Base-by-base conservation (phyloP, 306 rosid species). In the Notholithocarpus densiflorus region DNA sequence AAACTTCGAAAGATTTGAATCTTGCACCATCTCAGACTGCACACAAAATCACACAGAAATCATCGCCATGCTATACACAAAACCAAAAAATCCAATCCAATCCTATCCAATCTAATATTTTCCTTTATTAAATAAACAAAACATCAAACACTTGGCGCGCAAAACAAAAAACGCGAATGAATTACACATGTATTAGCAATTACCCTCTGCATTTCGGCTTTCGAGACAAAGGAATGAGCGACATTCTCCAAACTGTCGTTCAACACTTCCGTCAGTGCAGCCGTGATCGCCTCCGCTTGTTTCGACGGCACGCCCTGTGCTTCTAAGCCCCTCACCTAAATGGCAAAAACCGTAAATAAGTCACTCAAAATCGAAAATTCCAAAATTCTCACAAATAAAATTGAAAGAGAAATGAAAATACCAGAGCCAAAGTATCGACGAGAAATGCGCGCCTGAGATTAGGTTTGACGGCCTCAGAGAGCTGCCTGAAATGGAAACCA, bases 231-330 rank as follows among this genome's bases (percentile, higher is more conserved):
- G 31, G 90, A 84, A 75, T 84, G 70, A 32, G 88, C 77, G 4
- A 85, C 84, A 74, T 82, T 90, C 55, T 88, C 89, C 82, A 90
- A 80, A 75, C 88, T 87, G 66, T 88, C 94, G 56, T 87, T 87
- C 2, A 87, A 60, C 73, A 88, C 91, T 74, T 78, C 80, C 18
- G 88, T 88, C 6, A 90, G 80, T 1, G 89, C 88, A 20, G 86
- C 77, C 18, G 91, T 88, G 56, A 90, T 88, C 0, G 91, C 94
- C 78, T 90, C 94, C 5, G 94, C 92, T 56, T 90, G 94, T 73
- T 80, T 82, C 11, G 92, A 73, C 7, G 92, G 92, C 8, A 88
- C 69, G 1, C 92, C 94, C 1, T 88, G 52, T 5, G 89, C 86
- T 23, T 90, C 94, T 72, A 90, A 87, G 56, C 83, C 76, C 83